A percentile compares a stretch with the other conserved stretches of the same genome.
Evolutionary conservation across 2,329 filamentous ascomycete species (phyloP).

Genomic region (Neonectria coccinea): DNA sequence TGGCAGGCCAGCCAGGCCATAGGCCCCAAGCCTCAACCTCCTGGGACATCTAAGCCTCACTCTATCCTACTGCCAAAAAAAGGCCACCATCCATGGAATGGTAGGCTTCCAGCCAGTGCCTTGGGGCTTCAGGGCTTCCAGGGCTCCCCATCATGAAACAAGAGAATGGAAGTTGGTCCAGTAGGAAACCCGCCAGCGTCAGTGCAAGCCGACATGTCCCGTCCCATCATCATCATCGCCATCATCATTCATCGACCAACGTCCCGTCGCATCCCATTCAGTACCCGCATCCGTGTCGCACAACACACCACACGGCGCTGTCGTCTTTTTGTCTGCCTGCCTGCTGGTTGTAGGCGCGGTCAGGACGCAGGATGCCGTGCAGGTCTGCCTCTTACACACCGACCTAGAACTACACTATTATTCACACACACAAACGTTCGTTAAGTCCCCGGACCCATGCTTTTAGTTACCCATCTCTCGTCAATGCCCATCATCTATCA

Average conservation of each 20-base stretch:
- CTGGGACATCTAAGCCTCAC: slow-evolving; percentile 36
- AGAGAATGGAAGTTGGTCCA: background rate
- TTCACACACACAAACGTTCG: slow-evolving; percentile 12
- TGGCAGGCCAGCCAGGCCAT: background rate
- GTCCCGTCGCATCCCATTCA: slow-evolving; percentile 12
- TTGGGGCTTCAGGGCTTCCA: slow-evolving; percentile 1
- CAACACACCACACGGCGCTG: slow-evolving; percentile 2
- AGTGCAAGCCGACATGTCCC: slow-evolving; percentile 18
- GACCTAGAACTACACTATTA: slow-evolving; percentile 17
- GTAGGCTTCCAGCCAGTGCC: background rate
- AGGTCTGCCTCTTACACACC: slow-evolving; percentile 22
- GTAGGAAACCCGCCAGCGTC: slow-evolving; percentile 8
- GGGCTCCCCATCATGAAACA: slow-evolving; percentile 12
- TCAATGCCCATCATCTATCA: slow-evolving; percentile 23
- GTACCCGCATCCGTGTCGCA: slow-evolving; percentile 4
- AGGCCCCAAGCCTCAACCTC: background rate
- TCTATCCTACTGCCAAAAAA: slow-evolving; percentile 28
- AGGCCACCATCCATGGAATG: slow-evolving; percentile 6
- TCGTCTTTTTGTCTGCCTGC: background rate
- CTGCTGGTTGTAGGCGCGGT: too few species aligned
- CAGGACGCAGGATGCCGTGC: background rate
- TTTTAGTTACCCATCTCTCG: slow-evolving; percentile 8
- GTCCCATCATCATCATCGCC: slow-evolving; percentile 6
- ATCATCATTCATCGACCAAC: slow-evolving; percentile 14
- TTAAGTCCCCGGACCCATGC: slow-evolving; percentile 24